Evolutionary conservation across 2,329 filamentous ascomycete species (phyloP), one percentile per base, ranked within the genome.

Genomic region (Delphinella strobiligena): DNA sequence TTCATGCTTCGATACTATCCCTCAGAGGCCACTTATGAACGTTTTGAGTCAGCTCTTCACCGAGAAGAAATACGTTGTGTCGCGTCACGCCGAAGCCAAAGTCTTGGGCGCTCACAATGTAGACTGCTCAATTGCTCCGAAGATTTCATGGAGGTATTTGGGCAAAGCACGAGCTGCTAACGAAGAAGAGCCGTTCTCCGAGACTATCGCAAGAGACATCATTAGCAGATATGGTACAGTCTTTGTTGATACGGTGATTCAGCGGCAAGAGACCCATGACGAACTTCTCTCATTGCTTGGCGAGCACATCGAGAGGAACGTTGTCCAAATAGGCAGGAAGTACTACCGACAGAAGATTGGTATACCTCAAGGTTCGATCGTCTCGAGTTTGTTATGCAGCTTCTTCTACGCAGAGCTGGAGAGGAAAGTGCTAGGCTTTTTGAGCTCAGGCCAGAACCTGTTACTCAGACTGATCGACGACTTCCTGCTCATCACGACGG

Each of bases 391-490:
- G 31, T 68, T 98, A 4, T 96, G 91, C 67, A 96, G 87, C 61
- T 89, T 93, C 61, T 95, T 96, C 59, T 98, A 98, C 55, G 88
- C 84, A 4, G 78, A 91, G 46, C 72, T 96, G 1, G 91, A 98
- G 59, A 61, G 62, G 5, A 68, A 77, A 18, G 65, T 80, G 11
- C 66, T 96, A 2, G 55, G 53, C 0, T 96, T 95, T 53, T 53
- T 61, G 0, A 54, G 61, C 4, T 49, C 53, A 12, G 54, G 59
- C n/a, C 65, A 80, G 24, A 80, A 74, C 36, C 60, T 95, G 2
- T 66, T 98, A 5, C 60, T 96, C 38, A 74, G 91, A 12, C 70
- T 95, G 8, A 84, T 93, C 31, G 91, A 98, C 50, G 91, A 98
- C 53, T 98, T 96, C 50, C 67, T 96, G 4, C 74, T 98, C 34